phyloP scores from a whole-genome alignment of 192 early-diverging fungal species.

The Jimgerdemannia flammicorona region DNA sequence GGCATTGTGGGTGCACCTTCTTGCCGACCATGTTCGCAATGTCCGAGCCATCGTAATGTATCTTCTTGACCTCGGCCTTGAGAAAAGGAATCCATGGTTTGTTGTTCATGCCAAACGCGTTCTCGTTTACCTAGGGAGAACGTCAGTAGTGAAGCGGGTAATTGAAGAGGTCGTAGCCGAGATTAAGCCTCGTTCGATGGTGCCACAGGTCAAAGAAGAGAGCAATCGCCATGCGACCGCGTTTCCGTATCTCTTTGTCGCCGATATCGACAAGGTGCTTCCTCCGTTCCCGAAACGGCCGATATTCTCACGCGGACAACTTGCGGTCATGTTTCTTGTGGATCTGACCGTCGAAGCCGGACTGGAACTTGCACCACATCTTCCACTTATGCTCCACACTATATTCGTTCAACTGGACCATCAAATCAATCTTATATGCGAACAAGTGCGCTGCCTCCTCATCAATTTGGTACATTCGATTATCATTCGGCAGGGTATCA shows the following conservation, averaged over 20 bases:
- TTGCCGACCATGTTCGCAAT: slow-evolving; percentile 54
- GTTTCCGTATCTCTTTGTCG: slow-evolving; percentile 43
- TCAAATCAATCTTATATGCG: slow-evolving; percentile 69
- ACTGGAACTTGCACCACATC: slow-evolving; percentile 51
- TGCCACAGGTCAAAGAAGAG: slow-evolving; percentile 45
- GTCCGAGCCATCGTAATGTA: slow-evolving; percentile 65
- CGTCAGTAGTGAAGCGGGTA: slow-evolving; percentile 49
- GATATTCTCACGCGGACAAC: slow-evolving; percentile 68
- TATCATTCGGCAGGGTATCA: slow-evolving; percentile 56
- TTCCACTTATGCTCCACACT: slow-evolving; percentile 71
- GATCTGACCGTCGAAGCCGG: slow-evolving; percentile 78
- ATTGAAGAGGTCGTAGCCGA: slow-evolving; percentile 60
- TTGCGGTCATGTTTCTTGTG: slow-evolving; percentile 74
- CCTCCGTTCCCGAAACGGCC: slow-evolving; percentile 57
- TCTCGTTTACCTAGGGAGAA: slow-evolving; percentile 69
- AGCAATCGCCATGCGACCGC: slow-evolving; percentile 23
- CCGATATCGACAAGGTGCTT: slow-evolving; percentile 67
- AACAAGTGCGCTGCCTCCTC: slow-evolving; percentile 68
- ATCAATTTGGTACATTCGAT: slow-evolving; percentile 76
- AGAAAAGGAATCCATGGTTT: slow-evolving; percentile 76
- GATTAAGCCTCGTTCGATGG: slow-evolving; percentile 70
- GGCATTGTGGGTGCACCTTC: slow-evolving; percentile 71
- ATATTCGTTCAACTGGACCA: slow-evolving; percentile 84
- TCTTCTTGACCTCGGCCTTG: slow-evolving; percentile 65
- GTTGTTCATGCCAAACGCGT: slow-evolving; percentile 77